phyloP scores from a whole-genome alignment of 139 green algal genomes.

The Raphidocelis subcapitata region DNA sequence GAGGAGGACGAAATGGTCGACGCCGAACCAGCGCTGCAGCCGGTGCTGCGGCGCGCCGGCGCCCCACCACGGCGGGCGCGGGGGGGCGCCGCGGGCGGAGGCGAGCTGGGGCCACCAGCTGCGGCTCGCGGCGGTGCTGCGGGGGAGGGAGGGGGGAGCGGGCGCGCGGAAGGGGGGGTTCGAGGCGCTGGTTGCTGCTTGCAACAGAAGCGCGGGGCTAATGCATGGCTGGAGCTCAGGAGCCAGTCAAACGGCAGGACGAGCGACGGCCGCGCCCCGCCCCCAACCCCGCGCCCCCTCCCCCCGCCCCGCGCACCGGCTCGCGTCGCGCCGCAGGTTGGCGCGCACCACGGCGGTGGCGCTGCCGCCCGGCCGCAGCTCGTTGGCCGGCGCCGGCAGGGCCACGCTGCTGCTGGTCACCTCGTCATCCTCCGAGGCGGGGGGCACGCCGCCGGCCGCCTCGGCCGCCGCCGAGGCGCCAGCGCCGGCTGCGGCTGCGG shows the following conservation, averaged over 20 bases:
- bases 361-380: not conserved
- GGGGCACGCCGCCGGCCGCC: not conserved
- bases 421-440: not conserved
- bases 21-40: slow-evolving; percentile 78
- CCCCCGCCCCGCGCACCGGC: not conserved
- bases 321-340: slow-evolving; percentile 5
- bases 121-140: not conserved
- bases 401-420: not conserved
- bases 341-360: slow-evolving; percentile 5
- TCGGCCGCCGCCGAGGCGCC: not conserved
- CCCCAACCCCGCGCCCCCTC: too few relatives aligned
- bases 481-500: not conserved
- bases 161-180: too few relatives aligned
- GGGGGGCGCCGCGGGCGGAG: not conserved
- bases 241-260: too few relatives aligned
- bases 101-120: not conserved
- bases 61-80: slow-evolving; percentile 10
- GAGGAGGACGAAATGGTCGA: slow-evolving; percentile 62
- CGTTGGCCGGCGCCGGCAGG: slow-evolving; percentile 9
- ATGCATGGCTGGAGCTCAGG: too few relatives aligned
- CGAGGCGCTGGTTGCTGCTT: too few relatives aligned
- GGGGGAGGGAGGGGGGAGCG: too few relatives aligned
- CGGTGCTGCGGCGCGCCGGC: slow-evolving; percentile 29
- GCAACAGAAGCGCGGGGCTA: too few relatives aligned
- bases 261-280: too few relatives aligned